Conservation (phyloP, 148 eudicot species). For the Fagopyrum homotropicum region DNA sequence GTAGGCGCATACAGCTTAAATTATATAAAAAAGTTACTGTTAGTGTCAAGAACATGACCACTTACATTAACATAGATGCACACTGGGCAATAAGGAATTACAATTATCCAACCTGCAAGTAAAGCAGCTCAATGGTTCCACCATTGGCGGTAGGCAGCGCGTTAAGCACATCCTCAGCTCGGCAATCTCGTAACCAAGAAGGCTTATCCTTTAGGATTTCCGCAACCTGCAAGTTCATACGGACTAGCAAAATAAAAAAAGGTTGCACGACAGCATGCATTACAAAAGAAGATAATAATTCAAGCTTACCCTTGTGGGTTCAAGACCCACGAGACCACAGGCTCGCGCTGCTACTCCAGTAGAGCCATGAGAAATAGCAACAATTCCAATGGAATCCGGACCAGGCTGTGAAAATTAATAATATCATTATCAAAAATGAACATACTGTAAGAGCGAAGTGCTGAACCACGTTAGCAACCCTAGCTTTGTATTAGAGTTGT, state of each 20-base stretch:
- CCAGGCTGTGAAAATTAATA: constrained; percentile 65
- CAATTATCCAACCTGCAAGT: constrained; percentile 71
- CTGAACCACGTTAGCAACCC: constrained; percentile 3
- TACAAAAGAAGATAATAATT: neutral
- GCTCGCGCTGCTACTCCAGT: constrained; percentile 99
- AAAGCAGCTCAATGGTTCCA: constrained; percentile 98
- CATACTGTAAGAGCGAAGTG: neutral
- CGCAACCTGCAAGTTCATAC: constrained; percentile 54
- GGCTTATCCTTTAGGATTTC: constrained; percentile 99
- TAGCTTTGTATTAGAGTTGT: neutral
- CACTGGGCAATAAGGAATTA: neutral
- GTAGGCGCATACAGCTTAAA: constrained; percentile 92
- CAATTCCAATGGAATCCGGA: constrained; percentile 99
- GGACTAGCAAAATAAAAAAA: neutral
- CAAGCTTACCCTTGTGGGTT: constrained; percentile 85
- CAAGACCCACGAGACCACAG: constrained; percentile 97
- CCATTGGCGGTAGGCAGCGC: constrained; percentile 98
- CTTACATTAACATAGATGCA: neutral
- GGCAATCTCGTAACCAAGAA: constrained; percentile 98
- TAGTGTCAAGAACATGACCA: neutral
- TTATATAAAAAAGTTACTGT: constrained; percentile 2
- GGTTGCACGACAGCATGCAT: neutral
- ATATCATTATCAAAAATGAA: neutral
- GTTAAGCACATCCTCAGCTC: constrained; percentile 91
- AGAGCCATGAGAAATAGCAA: constrained; percentile 99